A percentile compares a stretch with the other conserved stretches of the same genome.
Conservation (phyloP, 768 basidiomycete genomes). For the Rhodotorula toruloides region DNA sequence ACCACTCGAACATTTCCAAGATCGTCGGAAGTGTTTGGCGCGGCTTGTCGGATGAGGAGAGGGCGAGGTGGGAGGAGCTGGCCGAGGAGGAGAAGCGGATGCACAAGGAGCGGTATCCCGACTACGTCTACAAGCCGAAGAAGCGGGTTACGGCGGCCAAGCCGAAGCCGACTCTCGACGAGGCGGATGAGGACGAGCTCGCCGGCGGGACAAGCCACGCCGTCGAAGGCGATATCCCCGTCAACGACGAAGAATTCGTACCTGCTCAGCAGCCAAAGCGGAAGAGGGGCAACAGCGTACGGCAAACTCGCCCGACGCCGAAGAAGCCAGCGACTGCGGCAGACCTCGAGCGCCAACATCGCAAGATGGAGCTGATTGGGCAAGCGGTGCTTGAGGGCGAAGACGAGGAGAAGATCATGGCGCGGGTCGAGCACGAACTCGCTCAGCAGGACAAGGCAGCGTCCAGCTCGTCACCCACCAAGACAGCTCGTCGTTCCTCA, state of each 20-base stretch:
- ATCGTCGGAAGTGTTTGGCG: constrained; percentile 69
- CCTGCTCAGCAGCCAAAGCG: too few relatives aligned
- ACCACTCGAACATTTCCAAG: constrained; percentile 68
- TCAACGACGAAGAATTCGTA: too few relatives aligned
- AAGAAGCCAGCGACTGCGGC: neutral
- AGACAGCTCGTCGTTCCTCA: neutral
- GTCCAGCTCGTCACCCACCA: neutral
- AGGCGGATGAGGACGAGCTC: neutral
- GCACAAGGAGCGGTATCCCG: constrained; percentile 35
- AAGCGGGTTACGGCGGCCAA: constrained; percentile 6
- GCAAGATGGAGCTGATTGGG: constrained; percentile 22
- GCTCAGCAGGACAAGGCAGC: neutral
- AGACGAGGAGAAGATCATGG: constrained; percentile 5
- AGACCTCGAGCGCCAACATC: neutral
- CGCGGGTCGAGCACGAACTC: constrained; percentile 6
- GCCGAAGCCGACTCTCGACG: constrained; percentile 7
- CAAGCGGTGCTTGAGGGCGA: constrained; percentile 25
- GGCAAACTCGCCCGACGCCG: neutral
- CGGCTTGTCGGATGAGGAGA: constrained; percentile 51
- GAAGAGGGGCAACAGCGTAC: too few relatives aligned
- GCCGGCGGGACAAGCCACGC: neutral
- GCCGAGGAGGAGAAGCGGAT: constrained; percentile 40
- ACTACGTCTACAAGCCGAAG: constrained; percentile 34
- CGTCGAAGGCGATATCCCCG: too few relatives aligned
- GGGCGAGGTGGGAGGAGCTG: constrained; percentile 37